Conservation (phyloP, 306 rosid genomes). For the Lathyrus oleraceus region DNA sequence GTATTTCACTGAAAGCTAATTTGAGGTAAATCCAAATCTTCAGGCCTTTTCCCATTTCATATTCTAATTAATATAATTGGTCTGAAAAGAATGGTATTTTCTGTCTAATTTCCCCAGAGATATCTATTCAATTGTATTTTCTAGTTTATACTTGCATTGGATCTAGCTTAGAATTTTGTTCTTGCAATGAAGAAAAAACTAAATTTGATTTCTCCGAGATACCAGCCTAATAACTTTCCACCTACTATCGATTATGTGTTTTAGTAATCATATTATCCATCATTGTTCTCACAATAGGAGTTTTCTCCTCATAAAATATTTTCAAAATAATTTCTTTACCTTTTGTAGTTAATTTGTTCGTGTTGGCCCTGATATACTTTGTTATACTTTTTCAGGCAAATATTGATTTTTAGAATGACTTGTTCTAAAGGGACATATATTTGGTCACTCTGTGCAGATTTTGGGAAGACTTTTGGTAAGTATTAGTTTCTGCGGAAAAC, state of each 20-base stretch:
- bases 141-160: neutral
- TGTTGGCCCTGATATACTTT: conserved; percentile 11
- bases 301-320: conserved; percentile 24
- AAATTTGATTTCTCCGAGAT: neutral
- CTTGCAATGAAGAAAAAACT: neutral
- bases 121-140: neutral
- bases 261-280: neutral
- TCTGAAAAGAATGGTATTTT: neutral
- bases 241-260: neutral
- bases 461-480: conserved; percentile 95
- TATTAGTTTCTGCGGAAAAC: conserved; percentile 14
- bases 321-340: conserved; percentile 7
- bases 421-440: conserved; percentile 96
- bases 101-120: neutral
- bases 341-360: conserved; percentile 9
- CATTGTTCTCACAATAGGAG: neutral
- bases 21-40: neutral
- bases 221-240: neutral
- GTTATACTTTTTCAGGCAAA: conserved; percentile 65
- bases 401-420: conserved; percentile 80
- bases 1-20: neutral
- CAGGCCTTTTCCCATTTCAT: conserved; percentile 1
- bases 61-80: neutral
- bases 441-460: conserved; percentile 87
- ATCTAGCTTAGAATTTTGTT: neutral